These are phyloP conservation scores for Teratosphaeria nubilosa DNA, from an alignment of 2,329 filamentous ascomycete genomes.

Conservation along the genomic window DNA sequence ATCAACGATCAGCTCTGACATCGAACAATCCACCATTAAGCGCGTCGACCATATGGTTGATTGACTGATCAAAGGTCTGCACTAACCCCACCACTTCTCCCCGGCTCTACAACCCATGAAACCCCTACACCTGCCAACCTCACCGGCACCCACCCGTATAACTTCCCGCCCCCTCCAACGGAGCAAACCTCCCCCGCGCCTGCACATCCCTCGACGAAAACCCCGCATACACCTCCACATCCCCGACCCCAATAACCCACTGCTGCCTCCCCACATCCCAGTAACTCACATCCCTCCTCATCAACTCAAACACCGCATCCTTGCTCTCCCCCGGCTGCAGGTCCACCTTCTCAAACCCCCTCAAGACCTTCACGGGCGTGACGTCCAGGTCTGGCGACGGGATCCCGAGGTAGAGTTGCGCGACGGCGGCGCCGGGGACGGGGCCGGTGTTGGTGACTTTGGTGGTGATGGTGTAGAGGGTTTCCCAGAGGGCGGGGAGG, in stretches of 20 bases:
- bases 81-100: too few relatives aligned
- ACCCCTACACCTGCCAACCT: not conserved
- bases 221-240: constrained; percentile 12
- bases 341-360: constrained; percentile 19
- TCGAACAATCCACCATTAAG: too few relatives aligned
- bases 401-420: constrained; percentile 40
- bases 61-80: too few relatives aligned
- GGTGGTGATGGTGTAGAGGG: constrained; percentile 46
- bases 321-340: constrained; percentile 3
- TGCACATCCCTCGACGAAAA: constrained; percentile 20
- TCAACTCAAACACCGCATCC: constrained; percentile 6
- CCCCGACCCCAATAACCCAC: constrained; percentile 10
- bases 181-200: constrained; percentile 8
- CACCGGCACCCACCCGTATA: not conserved
- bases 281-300: constrained; percentile 5
- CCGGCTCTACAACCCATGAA: not conserved
- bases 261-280: constrained; percentile 26
- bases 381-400: constrained; percentile 31
- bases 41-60: too few relatives aligned
- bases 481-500: constrained; percentile 51
- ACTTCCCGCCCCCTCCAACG: not conserved
- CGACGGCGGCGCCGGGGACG: constrained; percentile 42
- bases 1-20: too few relatives aligned
- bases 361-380: constrained; percentile 13
- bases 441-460: constrained; percentile 54